Evolutionary conservation across 768 basidiomycete genomes (phyloP).

Genomic region (Amanita jacksonii): DNA sequence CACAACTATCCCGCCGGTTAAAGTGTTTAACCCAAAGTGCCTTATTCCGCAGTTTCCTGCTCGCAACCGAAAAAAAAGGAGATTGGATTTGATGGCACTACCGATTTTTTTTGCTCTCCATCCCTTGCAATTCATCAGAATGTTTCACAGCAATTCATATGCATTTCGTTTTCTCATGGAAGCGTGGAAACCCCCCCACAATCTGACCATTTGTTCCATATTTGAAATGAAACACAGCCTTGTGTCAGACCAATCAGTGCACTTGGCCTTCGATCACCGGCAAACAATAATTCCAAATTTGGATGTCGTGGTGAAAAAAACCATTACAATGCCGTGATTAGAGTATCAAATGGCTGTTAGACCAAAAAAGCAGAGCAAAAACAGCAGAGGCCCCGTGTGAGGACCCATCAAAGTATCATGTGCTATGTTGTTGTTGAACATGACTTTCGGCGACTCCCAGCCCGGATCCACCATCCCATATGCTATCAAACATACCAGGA

Average conservation of each 20-base stretch:
- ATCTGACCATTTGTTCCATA: neutral
- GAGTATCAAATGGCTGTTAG: neutral
- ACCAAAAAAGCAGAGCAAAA: conserved; percentile 4
- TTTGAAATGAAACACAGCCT: neutral
- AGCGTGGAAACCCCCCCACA: neutral
- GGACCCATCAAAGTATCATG: neutral
- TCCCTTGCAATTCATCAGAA: neutral
- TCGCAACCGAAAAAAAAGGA: too few species aligned
- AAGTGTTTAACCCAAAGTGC: conserved; percentile 13
- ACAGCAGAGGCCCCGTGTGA: neutral
- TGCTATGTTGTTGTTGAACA: conserved; percentile 1
- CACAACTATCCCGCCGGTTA: conserved; percentile 24
- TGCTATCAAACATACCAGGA: conserved; percentile 37
- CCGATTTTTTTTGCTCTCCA: too few species aligned
- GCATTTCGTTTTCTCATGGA: neutral
- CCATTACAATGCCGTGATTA: neutral
- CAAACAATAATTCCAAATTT: neutral
- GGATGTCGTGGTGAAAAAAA: neutral
- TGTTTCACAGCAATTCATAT: conserved; percentile 2
- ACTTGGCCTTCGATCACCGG: neutral
- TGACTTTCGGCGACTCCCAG: conserved; percentile 2
- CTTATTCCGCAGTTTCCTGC: conserved; percentile 3
- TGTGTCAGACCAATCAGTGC: neutral
- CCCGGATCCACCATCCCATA: conserved; percentile 11
- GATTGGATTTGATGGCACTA: too few species aligned